These are phyloP conservation scores for Pseudonitzschia multiseries DNA, from an alignment of 108 stramenopile genomes.

Conservation along the genomic window DNA sequence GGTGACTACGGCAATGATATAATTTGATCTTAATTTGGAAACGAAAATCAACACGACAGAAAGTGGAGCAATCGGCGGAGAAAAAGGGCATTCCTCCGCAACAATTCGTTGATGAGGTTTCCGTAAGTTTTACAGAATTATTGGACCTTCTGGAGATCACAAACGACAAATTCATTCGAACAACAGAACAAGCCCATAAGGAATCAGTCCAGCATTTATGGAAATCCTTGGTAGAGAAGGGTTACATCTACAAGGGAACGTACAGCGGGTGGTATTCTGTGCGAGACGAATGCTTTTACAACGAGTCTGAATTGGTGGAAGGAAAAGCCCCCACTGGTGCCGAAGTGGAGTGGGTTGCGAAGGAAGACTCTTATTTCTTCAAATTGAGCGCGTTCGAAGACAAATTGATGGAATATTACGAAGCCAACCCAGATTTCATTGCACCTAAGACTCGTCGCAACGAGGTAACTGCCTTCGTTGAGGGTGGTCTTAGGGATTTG, in stretches of 20 bases:
- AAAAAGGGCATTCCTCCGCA: slow-evolving; percentile 73
- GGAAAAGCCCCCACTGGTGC: slow-evolving; percentile 93
- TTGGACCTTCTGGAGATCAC: slow-evolving; percentile 75
- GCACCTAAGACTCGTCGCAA: slow-evolving; percentile 87
- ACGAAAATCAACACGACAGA: slow-evolving; percentile 37
- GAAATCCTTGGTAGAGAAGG: slow-evolving; percentile 77
- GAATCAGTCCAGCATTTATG: slow-evolving; percentile 82
- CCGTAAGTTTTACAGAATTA: slow-evolving; percentile 77
- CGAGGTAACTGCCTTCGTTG: slow-evolving; percentile 87
- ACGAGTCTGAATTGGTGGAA: slow-evolving; percentile 91
- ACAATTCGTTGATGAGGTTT: slow-evolving; percentile 84
- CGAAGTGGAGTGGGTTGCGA: slow-evolving; percentile 91
- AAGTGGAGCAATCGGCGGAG: slow-evolving; percentile 88
- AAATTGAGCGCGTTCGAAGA: slow-evolving; percentile 81
- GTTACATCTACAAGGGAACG: slow-evolving; percentile 88
- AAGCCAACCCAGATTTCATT: slow-evolving; percentile 82
- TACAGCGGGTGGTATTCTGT: slow-evolving; percentile 99
- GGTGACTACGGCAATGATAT: neutral
- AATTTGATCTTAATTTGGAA: neutral
- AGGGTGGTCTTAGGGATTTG: slow-evolving; percentile 87
- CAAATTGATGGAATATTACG: slow-evolving; percentile 82
- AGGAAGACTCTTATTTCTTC: slow-evolving; percentile 98
- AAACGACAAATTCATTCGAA: slow-evolving; percentile 92
- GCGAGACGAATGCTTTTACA: slow-evolving; percentile 96
- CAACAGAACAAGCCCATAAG: slow-evolving; percentile 87